Evolutionary conservation across 2,329 filamentous ascomycete species (phyloP).

Genomic region (Rugonectria rugulosa): DNA sequence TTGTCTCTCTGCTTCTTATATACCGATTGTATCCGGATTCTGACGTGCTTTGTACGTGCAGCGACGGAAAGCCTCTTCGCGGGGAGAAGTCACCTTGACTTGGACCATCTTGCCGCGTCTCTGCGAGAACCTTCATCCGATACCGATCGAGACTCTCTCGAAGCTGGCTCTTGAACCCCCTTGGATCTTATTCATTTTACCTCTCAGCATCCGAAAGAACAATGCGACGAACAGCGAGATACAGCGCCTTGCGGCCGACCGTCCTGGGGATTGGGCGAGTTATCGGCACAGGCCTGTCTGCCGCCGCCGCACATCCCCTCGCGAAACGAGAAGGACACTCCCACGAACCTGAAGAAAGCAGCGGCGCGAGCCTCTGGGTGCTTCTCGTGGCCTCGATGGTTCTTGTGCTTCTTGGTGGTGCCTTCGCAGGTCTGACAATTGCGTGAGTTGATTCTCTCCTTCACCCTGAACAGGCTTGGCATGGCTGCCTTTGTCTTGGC

Average conservation of each 20-base stretch:
- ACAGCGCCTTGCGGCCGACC: constrained; percentile 54
- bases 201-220: constrained; percentile 8
- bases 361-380: constrained; percentile 76
- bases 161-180: too few relatives aligned
- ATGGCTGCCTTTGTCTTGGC: constrained; percentile 16
- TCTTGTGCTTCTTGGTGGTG: constrained; percentile 87
- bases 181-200: constrained; percentile 7
- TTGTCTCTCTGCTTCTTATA: not conserved
- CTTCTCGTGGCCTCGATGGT: constrained; percentile 80
- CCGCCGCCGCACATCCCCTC: constrained; percentile 57
- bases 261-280: constrained; percentile 61
- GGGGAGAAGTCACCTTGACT: not conserved
- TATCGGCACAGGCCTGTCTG: constrained; percentile 58
- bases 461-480: not conserved
- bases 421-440: constrained; percentile 93
- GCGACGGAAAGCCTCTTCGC: not conserved
- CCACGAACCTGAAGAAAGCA: constrained; percentile 58
- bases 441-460: constrained; percentile 61
- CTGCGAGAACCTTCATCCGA: not conserved
- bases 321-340: constrained; percentile 47
- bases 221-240: constrained; percentile 45
- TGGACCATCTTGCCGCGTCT: not conserved
- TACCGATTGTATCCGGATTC: not conserved
- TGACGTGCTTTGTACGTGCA: not conserved
- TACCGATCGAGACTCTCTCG: too few relatives aligned